Conservation (phyloP, 2,329 filamentous ascomycete genomes). For the Karstenula rhodostoma region DNA sequence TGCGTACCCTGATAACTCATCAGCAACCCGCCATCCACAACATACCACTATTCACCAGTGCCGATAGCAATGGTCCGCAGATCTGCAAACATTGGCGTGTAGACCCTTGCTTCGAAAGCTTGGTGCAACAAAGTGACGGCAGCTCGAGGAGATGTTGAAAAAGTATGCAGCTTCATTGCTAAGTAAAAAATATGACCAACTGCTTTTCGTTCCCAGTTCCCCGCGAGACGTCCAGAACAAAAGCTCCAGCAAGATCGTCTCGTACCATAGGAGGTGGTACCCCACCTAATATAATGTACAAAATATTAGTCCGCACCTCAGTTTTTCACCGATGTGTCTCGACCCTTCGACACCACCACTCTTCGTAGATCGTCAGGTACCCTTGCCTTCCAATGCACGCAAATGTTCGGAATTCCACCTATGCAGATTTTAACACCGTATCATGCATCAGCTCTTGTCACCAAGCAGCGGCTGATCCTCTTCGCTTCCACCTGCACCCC, state of each 20-base stretch:
- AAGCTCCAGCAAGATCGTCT: not conserved
- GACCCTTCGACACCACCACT: not conserved
- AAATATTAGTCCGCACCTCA: not conserved
- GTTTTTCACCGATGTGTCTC: not conserved
- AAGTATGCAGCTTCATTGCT: not conserved
- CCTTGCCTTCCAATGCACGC: not conserved
- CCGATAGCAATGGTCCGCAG: too few relatives aligned
- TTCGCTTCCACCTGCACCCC: slow-evolving; percentile 32
- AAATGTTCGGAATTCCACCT: not conserved
- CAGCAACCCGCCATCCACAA: too few relatives aligned
- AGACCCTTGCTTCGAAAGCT: too few relatives aligned
- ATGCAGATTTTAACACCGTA: slow-evolving; percentile 6
- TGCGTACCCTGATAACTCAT: too few relatives aligned
- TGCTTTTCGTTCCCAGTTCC: not conserved
- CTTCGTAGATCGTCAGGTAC: not conserved
- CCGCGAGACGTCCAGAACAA: not conserved
- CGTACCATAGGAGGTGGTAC: too few relatives aligned
- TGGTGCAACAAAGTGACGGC: not conserved
- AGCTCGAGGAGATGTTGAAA: not conserved
- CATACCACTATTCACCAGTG: too few relatives aligned
- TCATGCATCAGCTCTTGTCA: slow-evolving; percentile 16
- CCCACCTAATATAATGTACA: not conserved
- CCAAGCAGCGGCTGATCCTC: slow-evolving; percentile 46
- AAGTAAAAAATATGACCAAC: not conserved
- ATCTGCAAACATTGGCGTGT: too few relatives aligned